Conservation (phyloP, 2,329 filamentous ascomycete species). For the Aspergillus sp. region DNA sequence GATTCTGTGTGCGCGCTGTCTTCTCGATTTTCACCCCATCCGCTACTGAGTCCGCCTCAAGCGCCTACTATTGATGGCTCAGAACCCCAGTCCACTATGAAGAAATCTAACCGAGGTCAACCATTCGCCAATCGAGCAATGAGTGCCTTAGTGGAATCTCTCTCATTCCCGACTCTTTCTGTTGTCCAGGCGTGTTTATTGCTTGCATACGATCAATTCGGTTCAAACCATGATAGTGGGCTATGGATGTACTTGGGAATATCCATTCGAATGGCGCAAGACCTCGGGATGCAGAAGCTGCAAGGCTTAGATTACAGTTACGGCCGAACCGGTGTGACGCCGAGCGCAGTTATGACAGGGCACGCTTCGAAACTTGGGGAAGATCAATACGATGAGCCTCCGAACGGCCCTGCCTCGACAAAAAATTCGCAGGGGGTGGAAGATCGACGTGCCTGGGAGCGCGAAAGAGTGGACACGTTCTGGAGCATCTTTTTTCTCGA, state of each 20-base stretch:
- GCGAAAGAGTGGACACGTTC: slow-evolving; percentile 82
- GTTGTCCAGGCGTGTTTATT: slow-evolving; percentile 81
- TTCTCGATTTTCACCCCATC: slow-evolving; percentile 71
- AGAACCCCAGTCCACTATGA: slow-evolving; percentile 31
- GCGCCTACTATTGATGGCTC: slow-evolving; percentile 52
- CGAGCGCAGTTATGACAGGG: slow-evolving; percentile 53
- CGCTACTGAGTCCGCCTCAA: slow-evolving; percentile 49
- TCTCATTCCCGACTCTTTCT: slow-evolving; percentile 77
- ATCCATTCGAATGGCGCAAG: slow-evolving; percentile 78
- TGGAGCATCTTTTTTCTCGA: slow-evolving; percentile 90
- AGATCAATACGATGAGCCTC: slow-evolving; percentile 45
- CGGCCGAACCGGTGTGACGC: slow-evolving; percentile 56
- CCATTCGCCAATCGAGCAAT: slow-evolving; percentile 81
- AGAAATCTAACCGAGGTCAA: slow-evolving; percentile 68
- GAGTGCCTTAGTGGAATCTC: slow-evolving; percentile 77
- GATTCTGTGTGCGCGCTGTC: slow-evolving; percentile 82
- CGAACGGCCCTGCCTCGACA: slow-evolving; percentile 29
- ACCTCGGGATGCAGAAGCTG: slow-evolving; percentile 77
- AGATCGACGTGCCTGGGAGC: slow-evolving; percentile 66
- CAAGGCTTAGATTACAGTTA: slow-evolving; percentile 66
- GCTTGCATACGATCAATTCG: slow-evolving; percentile 86
- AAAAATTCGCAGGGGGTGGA: slow-evolving; percentile 45
- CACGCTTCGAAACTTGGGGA: slow-evolving; percentile 45
- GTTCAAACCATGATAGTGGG: slow-evolving; percentile 82
- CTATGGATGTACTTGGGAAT: slow-evolving; percentile 93